phyloP scores from a whole-genome alignment of 768 basidiomycete species.

The Tulasnella sp. region DNA sequence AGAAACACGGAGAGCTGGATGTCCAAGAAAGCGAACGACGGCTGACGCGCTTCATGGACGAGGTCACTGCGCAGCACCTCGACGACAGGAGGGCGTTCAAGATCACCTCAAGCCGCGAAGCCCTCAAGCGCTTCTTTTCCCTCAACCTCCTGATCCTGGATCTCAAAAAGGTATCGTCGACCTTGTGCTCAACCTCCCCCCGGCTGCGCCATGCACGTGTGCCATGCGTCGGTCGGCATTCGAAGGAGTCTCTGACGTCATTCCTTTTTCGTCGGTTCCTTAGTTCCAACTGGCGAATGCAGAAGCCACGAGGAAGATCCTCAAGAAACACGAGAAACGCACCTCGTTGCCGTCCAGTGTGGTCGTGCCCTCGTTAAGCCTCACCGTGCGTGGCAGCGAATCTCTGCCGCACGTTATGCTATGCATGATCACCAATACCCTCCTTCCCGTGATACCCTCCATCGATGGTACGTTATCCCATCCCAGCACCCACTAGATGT shows the following conservation, averaged over 20 bases:
- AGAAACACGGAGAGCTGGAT: slow-evolving; percentile 49
- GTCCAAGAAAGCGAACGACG: slow-evolving; percentile 58
- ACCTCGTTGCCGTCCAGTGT: slow-evolving; percentile 45
- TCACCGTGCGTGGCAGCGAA: slow-evolving; percentile 22
- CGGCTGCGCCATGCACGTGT: no score
- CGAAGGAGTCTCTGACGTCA: not conserved
- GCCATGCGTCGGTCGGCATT: no score
- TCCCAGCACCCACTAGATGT: slow-evolving; percentile 5
- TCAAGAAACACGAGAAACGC: slow-evolving; percentile 89
- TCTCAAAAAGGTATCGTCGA: slow-evolving; percentile 45
- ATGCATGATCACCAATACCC: slow-evolving; percentile 66
- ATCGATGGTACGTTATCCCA: slow-evolving; percentile 36
- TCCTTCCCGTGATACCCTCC: slow-evolving; percentile 68
- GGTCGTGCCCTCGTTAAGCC: slow-evolving; percentile 26
- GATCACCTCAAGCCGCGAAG: slow-evolving; percentile 42
- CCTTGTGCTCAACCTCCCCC: slow-evolving; percentile 25
- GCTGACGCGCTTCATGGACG: slow-evolving; percentile 48
- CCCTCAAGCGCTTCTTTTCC: slow-evolving; percentile 56
- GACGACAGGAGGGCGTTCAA: slow-evolving; percentile 42
- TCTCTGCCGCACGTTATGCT: slow-evolving; percentile 55
- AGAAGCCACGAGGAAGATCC: slow-evolving; percentile 82
- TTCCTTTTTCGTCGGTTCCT: not conserved
- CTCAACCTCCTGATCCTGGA: slow-evolving; percentile 71
- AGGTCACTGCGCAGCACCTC: slow-evolving; percentile 44
- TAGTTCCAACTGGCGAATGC: slow-evolving; percentile 75